Evolutionary conservation across 2,329 filamentous ascomycete species (phyloP).

Genomic region (Pseudogymnoascus sp.): DNA sequence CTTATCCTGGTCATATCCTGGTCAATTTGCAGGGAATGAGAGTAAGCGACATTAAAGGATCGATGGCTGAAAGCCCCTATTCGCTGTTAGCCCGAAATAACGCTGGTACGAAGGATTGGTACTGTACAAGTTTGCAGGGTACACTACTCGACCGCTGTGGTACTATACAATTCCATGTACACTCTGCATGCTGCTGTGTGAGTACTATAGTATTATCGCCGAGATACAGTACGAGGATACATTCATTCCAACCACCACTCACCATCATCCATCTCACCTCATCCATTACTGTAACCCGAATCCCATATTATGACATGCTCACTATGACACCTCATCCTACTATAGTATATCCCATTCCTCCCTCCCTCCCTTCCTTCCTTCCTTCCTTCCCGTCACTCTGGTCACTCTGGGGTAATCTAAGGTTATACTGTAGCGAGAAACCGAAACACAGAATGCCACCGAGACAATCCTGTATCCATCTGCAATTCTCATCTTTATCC

Average conservation of each 20-base stretch:
- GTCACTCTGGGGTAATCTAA: not conserved
- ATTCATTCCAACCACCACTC: too few species aligned
- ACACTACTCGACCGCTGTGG: too few species aligned
- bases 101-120: not conserved
- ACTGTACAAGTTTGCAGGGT: not conserved
- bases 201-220: not conserved
- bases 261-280: not conserved
- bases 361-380: not conserved
- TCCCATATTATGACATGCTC: not conserved
- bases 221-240: not conserved
- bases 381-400: not conserved
- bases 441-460: not conserved
- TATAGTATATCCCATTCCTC: not conserved
- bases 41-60: conserved; percentile 8
- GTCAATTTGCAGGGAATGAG: not conserved
- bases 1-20: not conserved
- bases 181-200: not conserved
- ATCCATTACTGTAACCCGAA: not conserved
- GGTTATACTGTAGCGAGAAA: not conserved
- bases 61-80: not conserved
- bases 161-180: too few species aligned
- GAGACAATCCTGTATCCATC: not conserved
- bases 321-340: not conserved
- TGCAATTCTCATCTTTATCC: not conserved
- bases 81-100: not conserved